Percentiles rank a stretch among this genome's conserved stretches.
phyloP scores from a whole-genome alignment of 1,139 yeast species.

The Geotrichum phurueaensis region DNA sequence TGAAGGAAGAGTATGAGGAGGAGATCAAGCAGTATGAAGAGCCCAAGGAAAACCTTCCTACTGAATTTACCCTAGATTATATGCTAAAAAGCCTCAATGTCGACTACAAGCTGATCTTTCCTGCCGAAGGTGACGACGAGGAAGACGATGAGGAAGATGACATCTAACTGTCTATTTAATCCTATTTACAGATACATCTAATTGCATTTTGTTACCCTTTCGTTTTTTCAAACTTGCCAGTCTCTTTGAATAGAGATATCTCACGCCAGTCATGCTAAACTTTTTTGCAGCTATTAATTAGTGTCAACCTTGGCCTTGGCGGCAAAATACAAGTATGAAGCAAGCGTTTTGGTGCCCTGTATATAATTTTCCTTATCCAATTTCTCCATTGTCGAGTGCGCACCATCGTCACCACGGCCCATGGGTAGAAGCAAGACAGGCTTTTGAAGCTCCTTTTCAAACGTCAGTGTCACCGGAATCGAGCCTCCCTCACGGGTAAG shows the following conservation, averaged over 20 bases:
- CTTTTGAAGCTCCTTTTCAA: conserved; percentile 78
- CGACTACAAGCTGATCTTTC: conserved; percentile 39
- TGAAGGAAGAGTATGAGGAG: conserved; percentile 28
- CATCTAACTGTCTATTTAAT: not conserved
- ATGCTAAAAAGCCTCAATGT: conserved; percentile 39
- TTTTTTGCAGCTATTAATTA: not conserved
- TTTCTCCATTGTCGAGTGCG: conserved; percentile 96
- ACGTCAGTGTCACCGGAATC: conserved; percentile 89
- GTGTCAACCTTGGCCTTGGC: conserved; percentile 33
- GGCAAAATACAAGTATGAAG: conserved; percentile 87
- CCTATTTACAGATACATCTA: not conserved
- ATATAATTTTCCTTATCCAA: conserved; percentile 81
- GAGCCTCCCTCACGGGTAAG: conserved; percentile 98
- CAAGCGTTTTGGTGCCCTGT: conserved; percentile 88
- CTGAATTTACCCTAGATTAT: conserved; percentile 43
- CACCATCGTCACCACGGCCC: conserved; percentile 99
- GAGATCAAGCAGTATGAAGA: conserved; percentile 28
- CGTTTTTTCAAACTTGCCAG: too few species aligned
- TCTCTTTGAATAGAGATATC: too few species aligned
- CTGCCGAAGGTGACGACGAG: conserved; percentile 19
- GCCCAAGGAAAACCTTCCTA: conserved; percentile 29
- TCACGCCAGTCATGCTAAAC: too few species aligned
- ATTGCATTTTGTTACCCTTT: not conserved
- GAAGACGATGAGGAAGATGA: not conserved
- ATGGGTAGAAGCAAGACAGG: conserved; percentile 86